Evolutionary conservation across 495 filamentous ascomycete genomes (phyloP), one percentile per base, ranked within the genome.

Genomic region (Pseudomonodictys pantanalensis): DNA sequence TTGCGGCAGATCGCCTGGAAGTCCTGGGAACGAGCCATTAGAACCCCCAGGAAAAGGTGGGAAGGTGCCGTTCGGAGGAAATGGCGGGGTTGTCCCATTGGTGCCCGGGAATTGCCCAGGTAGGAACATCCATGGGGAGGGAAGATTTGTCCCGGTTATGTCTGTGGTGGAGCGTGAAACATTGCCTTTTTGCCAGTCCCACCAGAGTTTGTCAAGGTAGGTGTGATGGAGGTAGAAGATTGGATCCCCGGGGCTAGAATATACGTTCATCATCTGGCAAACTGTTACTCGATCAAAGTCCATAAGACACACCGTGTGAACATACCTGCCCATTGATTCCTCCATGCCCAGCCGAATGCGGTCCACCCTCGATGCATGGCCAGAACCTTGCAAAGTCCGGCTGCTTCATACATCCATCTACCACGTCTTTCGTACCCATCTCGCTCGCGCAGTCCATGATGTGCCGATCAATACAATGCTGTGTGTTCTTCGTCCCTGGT

Each of bases 301-400:
- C 26, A 10, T 15, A 17, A 23, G 28, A n/a, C 22, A 29, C 41
- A 56, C 50, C 67, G 69, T 72, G n/a, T 25, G 6, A 8, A 52
- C 59, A 2, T 29, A 62, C 52, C 30, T 62, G 59, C 12, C 71
- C 75, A 0, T 69, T 68, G 1, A 78, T 62, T 3, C 72, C 76
- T 1, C 65, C 68, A 42, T 79, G 77, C 0, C 76, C 77, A 9
- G 60, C 75, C 1, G 46, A 54, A 47, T 78, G 77, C 7, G 75
- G 75, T 15, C 55, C 57, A 1, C 47, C 58, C 61, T 76, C 77
- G 3, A 77, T 52, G 45, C 76, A 79, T 1, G 60, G 65, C 73
- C 75, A 75, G 1, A 60, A 67, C 0, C 65, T 54, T 12, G 28
- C 59, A 42, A 70, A 78, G 9, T 42, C 66, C 0, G 47, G 43